Evolutionary conservation across 2,329 filamentous ascomycete genomes (phyloP).

Genomic region (Coniochaeta sp.): DNA sequence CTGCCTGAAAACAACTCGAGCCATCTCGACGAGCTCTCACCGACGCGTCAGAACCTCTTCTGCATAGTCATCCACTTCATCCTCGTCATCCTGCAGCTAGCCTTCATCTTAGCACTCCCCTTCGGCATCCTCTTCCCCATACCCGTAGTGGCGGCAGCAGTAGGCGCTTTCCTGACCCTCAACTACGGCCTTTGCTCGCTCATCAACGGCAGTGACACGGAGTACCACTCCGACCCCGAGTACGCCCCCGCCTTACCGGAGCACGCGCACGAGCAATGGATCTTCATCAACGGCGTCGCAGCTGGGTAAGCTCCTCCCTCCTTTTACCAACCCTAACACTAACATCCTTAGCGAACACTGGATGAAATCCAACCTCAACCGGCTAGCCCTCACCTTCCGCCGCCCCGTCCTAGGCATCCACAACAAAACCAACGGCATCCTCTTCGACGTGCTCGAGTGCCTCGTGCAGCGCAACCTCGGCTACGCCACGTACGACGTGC

Average conservation of each 20-base stretch:
- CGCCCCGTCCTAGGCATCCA: constrained; percentile 67
- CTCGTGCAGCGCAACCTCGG: constrained; percentile 68
- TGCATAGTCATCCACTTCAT: constrained; percentile 51
- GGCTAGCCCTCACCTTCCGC: constrained; percentile 64
- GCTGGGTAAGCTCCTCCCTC: constrained; percentile 37
- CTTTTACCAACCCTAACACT: constrained; percentile 22
- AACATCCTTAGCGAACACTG: constrained; percentile 43
- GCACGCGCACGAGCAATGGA: constrained; percentile 62
- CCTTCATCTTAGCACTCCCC: constrained; percentile 53
- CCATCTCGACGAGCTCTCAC: constrained; percentile 57
- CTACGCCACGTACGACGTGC: constrained; percentile 64
- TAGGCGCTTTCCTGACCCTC: constrained; percentile 37
- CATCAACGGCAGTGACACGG: constrained; percentile 43
- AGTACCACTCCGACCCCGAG: constrained; percentile 44
- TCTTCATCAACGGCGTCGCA: constrained; percentile 72
- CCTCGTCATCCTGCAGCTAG: constrained; percentile 51
- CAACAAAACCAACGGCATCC: constrained; percentile 63
- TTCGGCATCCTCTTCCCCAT: constrained; percentile 39
- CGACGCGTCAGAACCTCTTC: constrained; percentile 47
- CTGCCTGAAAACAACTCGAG: constrained; percentile 38
- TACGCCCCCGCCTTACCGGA: constrained; percentile 41
- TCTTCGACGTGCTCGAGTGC: constrained; percentile 74
- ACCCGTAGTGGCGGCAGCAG: constrained; percentile 34
- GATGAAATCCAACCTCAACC: constrained; percentile 64
- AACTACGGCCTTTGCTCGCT: constrained; percentile 46